Base-by-base conservation (phyloP, 257 asterid species). In the Solanum rostratum region DNA sequence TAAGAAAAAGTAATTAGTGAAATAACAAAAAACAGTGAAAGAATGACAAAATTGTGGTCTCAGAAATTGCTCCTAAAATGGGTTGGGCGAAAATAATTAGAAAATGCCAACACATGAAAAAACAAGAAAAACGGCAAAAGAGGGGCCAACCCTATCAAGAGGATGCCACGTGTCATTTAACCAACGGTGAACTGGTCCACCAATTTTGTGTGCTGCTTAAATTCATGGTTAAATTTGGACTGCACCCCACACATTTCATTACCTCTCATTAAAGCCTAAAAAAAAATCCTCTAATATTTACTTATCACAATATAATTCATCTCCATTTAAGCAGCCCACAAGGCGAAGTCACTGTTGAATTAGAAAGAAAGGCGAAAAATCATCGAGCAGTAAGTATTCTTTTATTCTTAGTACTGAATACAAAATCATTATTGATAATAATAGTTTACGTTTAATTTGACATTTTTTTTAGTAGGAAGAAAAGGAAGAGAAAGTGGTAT, bases 341-440 rank as follows among this genome's bases (percentile, higher is more conserved):
- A 94, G 93, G 95, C 85, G 96, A 92, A 96, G 97, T 85, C 22
- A 66, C 45, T 7, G 16, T 66, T 66, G 73, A 66, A 30, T 29
- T 65, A 29, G 73, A 29, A 65, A 65, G 43, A 65, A 29, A 9
- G 18, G 15, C 29, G 29, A 19, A 13, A 60, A 60, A 22, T 20
- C 65, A 57, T n/a, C 6, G 0, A 59, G 0, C 2, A 5, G 19
- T 62, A 27, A 27, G 37, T 24, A 62, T 12, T 0, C 1, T 4
- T 62, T 62, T 0, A 24, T 5, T 62, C 9, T n/a, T n/a, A n/a
- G n/a, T n/a, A n/a, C n/a, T n/a, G n/a, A n/a, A n/a, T n/a, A n/a
- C n/a, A n/a, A n/a, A n/a, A n/a, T n/a, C n/a, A n/a, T n/a, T n/a
- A n/a, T n/a, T n/a, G n/a, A 33, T 33, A 33, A 4, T 33, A 33